A percentile compares a stretch with the other conserved stretches of the same genome.
Evolutionary conservation across 352 stramenopile species (phyloP).

Genomic region (Aphanomyces euteiches): DNA sequence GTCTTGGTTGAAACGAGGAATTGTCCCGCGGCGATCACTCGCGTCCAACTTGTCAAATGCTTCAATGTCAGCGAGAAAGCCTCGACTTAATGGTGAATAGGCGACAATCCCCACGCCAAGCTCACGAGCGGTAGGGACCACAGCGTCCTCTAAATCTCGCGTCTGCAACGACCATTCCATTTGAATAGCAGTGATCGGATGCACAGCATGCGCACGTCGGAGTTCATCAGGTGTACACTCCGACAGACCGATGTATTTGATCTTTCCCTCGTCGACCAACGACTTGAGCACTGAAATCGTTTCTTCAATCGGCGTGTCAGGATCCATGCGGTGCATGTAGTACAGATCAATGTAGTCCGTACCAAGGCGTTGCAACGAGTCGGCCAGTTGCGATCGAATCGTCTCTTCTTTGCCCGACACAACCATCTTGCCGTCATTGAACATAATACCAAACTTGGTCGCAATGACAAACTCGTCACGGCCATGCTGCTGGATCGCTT

Average conservation of each 20-base stretch:
- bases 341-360: constrained; percentile 62
- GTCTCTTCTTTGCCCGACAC: constrained; percentile 43
- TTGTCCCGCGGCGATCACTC: too few species aligned
- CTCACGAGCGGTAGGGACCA: too few species aligned
- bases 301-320: constrained; percentile 62
- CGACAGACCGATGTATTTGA: constrained; percentile 36
- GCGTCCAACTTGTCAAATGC: too few species aligned
- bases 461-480: constrained; percentile 65
- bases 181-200: constrained; percentile 31
- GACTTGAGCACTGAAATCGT: constrained; percentile 40
- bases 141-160: too few species aligned
- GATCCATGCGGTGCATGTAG: constrained; percentile 66
- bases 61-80: too few species aligned
- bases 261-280: constrained; percentile 32
- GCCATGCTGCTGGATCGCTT: constrained; percentile 47
- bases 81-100: too few species aligned
- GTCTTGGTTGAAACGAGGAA: too few species aligned
- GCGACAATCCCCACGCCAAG: too few species aligned
- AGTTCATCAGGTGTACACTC: constrained; percentile 30
- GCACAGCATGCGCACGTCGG: constrained; percentile 33
- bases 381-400: constrained; percentile 59
- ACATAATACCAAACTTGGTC: constrained; percentile 66
- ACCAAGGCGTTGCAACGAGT: constrained; percentile 53
- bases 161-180: too few species aligned
- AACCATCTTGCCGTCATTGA: constrained; percentile 39